Percentiles rank a stretch among this genome's conserved stretches.
Conservation (phyloP, 2,329 filamentous ascomycete genomes). For the Trichoderma harzianum region DNA sequence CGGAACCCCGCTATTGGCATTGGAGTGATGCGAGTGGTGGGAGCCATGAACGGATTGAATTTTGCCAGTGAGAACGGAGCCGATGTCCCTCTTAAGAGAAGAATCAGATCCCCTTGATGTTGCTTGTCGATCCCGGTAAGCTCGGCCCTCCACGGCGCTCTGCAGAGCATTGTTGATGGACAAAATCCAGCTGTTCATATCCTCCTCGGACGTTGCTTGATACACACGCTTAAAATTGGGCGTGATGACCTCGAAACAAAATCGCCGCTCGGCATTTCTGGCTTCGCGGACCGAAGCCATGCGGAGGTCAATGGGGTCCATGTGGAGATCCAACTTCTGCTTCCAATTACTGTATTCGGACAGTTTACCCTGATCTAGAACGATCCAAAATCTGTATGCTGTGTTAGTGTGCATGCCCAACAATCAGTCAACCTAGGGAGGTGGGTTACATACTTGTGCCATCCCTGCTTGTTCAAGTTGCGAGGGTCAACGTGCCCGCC, state of each 20-base stretch:
- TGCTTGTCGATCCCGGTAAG: conserved; percentile 52
- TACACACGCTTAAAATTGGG: conserved; percentile 95
- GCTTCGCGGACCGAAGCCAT: conserved; percentile 97
- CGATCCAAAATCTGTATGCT: conserved; percentile 82
- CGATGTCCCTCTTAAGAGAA: conserved; percentile 77
- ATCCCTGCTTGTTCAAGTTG: conserved; percentile 92
- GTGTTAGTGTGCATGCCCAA: conserved; percentile 20
- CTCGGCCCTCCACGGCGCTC: conserved; percentile 84
- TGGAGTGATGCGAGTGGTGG: conserved; percentile 48
- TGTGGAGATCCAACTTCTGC: conserved; percentile 91
- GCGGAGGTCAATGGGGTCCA: conserved; percentile 94
- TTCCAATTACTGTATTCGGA: conserved; percentile 99
- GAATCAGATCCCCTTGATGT: conserved; percentile 42
- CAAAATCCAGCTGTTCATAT: conserved; percentile 95
- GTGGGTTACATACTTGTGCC: conserved; percentile 75
- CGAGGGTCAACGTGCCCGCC: conserved; percentile 94
- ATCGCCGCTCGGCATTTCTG: conserved; percentile 86
- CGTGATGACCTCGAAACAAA: conserved; percentile 98
- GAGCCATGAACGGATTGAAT: conserved; percentile 65
- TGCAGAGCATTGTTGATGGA: conserved; percentile 97
- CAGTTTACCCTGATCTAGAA: conserved; percentile 91
- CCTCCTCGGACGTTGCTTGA: conserved; percentile 95
- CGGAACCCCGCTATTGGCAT: conserved; percentile 54
- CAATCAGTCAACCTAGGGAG: neutral
- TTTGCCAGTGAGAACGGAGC: conserved; percentile 89